Evolutionary conservation across 208 protist genomes (phyloP).

Genomic region (Trypanosomatidae sp.): DNA sequence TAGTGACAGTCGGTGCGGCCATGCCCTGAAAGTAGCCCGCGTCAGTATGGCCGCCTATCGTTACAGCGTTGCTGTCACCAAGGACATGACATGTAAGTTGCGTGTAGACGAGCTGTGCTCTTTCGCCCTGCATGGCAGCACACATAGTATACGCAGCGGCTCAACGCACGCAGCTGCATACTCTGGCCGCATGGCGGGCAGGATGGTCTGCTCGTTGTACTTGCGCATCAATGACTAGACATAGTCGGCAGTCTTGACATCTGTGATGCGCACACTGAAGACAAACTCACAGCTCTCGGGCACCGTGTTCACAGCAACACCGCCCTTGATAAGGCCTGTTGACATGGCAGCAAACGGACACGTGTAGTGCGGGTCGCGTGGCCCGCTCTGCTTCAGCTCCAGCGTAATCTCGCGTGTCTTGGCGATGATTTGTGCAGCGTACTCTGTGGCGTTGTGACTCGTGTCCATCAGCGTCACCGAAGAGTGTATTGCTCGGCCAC

Average conservation of each 20-base stretch:
- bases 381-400: slow-evolving; percentile 6
- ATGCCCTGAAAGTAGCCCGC: slow-evolving; percentile 42
- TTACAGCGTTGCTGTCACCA: slow-evolving; percentile 4
- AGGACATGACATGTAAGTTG: slow-evolving; percentile 7
- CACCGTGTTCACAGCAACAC: slow-evolving; percentile 36
- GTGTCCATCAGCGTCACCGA: slow-evolving; percentile 21
- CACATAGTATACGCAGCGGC: neutral
- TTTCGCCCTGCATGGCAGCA: slow-evolving; percentile 15
- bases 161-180: slow-evolving; percentile 16
- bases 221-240: slow-evolving; percentile 12
- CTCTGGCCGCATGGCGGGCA: slow-evolving; percentile 26
- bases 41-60: slow-evolving; percentile 25
- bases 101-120: slow-evolving; percentile 21
- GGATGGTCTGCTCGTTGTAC: slow-evolving; percentile 16
- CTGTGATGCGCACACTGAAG: slow-evolving; percentile 22
- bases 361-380: slow-evolving; percentile 9
- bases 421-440: slow-evolving; percentile 22
- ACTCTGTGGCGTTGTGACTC: slow-evolving; percentile 25
- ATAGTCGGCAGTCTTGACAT: slow-evolving; percentile 5
- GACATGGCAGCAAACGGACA: slow-evolving; percentile 13
- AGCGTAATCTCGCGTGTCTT: slow-evolving; percentile 15
- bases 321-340: slow-evolving; percentile 19
- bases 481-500: slow-evolving; percentile 30
- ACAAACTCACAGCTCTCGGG: slow-evolving; percentile 26
- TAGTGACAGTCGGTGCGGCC: slow-evolving; percentile 24